Evolutionary conservation across 2,329 filamentous ascomycete species (phyloP).

Genomic region (Aureobasidium sp.): DNA sequence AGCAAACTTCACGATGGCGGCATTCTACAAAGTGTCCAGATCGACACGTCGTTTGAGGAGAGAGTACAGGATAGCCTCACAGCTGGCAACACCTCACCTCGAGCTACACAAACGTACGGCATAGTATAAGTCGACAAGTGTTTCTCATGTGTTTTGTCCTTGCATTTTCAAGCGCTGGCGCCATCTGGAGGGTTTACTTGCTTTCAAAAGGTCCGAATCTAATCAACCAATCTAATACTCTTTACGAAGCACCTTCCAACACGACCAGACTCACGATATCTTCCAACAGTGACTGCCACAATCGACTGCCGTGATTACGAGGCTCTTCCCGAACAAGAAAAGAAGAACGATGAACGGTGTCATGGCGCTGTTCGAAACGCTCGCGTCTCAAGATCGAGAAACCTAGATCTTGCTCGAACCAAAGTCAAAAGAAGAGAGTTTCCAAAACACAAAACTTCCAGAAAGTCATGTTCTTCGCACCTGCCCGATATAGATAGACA

Average conservation of each 20-base stretch:
- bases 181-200: neutral
- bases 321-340: neutral
- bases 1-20: neutral
- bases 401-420: neutral
- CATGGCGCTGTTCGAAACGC: neutral
- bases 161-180: slow-evolving; percentile 11
- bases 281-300: neutral
- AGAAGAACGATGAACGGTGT: neutral
- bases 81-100: neutral
- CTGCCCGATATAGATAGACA: neutral
- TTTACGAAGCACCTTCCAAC: neutral
- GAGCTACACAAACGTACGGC: neutral
- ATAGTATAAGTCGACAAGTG: neutral
- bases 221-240: neutral
- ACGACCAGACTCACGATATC: neutral
- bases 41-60: slow-evolving; percentile 3
- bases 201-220: neutral
- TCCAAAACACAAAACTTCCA: neutral
- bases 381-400: neutral
- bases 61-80: neutral
- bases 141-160: neutral
- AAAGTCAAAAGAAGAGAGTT: neutral
- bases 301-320: neutral
- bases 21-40: slow-evolving; percentile 5
- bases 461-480: neutral